Percentiles rank a stretch among this genome's conserved stretches.
Conservation (phyloP, 441 rosid species). For the Gossypium lobatum region DNA sequence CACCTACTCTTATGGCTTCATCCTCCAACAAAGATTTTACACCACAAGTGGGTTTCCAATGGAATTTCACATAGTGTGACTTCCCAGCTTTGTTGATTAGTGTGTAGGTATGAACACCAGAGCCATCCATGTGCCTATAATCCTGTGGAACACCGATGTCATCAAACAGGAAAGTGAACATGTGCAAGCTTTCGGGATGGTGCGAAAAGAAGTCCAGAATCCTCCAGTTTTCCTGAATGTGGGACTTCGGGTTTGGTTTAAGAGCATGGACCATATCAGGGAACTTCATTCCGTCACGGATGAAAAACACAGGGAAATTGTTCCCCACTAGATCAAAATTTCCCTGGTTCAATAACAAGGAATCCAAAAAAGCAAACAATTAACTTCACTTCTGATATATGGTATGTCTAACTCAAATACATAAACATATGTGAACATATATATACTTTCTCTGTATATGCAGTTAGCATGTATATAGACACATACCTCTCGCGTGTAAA, state of each 20-base stretch:
- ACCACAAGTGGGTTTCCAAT: constrained; percentile 92
- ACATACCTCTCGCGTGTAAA: constrained; percentile 87
- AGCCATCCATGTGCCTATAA: constrained; percentile 96
- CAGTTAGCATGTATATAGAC: not conserved
- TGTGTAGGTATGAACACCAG: constrained; percentile 75
- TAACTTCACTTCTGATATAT: not conserved
- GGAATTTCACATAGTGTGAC: constrained; percentile 76
- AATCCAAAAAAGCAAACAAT: not conserved
- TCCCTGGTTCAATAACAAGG: constrained; percentile 39
- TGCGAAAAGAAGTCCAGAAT: constrained; percentile 85
- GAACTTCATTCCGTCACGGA: constrained; percentile 91
- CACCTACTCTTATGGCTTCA: constrained; percentile 83
- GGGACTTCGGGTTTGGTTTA: constrained; percentile 90
- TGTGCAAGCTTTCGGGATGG: constrained; percentile 91
- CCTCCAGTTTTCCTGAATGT: constrained; percentile 95
- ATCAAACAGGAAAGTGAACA: constrained; percentile 79
- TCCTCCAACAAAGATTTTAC: constrained; percentile 73
- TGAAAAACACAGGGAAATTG: constrained; percentile 87
- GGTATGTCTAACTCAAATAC: not conserved
- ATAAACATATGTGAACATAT: not conserved
- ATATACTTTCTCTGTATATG: not conserved
- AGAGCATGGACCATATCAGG: constrained; percentile 91
- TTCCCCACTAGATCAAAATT: constrained; percentile 97
- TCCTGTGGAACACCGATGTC: constrained; percentile 88
- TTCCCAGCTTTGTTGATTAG: constrained; percentile 79